Percentiles rank a stretch among this genome's conserved stretches.
phyloP scores from a whole-genome alignment of 768 basidiomycete species.

The Mycena belliarum region DNA sequence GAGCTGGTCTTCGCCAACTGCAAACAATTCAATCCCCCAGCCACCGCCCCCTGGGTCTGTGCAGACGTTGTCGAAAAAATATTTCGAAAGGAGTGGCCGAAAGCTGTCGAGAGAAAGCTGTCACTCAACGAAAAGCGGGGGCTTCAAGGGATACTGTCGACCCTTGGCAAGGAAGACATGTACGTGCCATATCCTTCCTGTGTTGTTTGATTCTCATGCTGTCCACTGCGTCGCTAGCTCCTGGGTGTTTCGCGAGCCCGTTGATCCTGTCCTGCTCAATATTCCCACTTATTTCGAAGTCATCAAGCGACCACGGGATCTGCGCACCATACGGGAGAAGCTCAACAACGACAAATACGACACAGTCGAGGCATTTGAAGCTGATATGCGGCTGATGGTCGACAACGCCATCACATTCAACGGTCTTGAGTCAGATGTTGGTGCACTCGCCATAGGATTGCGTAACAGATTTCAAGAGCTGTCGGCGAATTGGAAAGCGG shows the following conservation, averaged over 20 bases:
- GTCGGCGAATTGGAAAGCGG: conserved; percentile 47
- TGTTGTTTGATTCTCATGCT: not conserved
- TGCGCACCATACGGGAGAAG: conserved; percentile 78
- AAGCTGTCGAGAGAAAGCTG: conserved; percentile 70
- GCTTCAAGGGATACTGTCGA: conserved; percentile 68
- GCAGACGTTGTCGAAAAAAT: conserved; percentile 73
- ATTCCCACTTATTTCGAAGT: conserved; percentile 90
- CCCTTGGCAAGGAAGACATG: conserved; percentile 68
- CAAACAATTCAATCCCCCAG: conserved; percentile 86
- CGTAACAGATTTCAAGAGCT: conserved; percentile 57
- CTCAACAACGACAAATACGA: conserved; percentile 84
- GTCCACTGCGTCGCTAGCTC: conserved; percentile 53
- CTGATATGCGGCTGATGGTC: conserved; percentile 86
- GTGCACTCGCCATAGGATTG: conserved; percentile 52
- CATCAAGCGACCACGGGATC: conserved; percentile 88
- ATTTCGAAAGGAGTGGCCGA: conserved; percentile 88
- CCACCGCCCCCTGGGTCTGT: conserved; percentile 70
- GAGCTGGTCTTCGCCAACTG: conserved; percentile 88
- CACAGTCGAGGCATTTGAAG: conserved; percentile 74
- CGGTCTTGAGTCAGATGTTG: conserved; percentile 78
- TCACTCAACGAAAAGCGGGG: conserved; percentile 79
- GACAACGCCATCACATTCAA: conserved; percentile 91
- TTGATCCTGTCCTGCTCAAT: conserved; percentile 81
- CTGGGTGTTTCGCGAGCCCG: conserved; percentile 79
- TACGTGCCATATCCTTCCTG: conserved; percentile 34